phyloP scores from a whole-genome alignment of 768 basidiomycete genomes.

The Thelephora ganbajun region DNA sequence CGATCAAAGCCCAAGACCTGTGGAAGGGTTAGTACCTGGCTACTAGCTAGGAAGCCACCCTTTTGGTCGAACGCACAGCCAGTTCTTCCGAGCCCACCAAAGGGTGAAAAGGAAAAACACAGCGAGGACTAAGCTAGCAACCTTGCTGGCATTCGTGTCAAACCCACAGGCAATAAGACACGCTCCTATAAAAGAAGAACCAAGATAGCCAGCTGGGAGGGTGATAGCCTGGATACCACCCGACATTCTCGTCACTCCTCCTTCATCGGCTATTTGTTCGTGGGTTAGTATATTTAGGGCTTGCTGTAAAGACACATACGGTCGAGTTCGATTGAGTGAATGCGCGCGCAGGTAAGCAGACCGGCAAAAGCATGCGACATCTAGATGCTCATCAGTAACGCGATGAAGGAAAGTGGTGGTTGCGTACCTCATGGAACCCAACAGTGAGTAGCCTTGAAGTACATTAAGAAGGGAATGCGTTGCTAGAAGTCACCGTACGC shows the following conservation, averaged over 20 bases:
- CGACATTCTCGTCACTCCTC: slow-evolving; percentile 76
- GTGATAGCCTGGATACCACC: slow-evolving; percentile 76
- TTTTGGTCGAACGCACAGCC: slow-evolving; percentile 36
- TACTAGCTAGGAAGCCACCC: not conserved
- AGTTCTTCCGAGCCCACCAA: slow-evolving; percentile 74
- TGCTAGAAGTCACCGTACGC: slow-evolving; percentile 9
- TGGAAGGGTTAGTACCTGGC: not conserved
- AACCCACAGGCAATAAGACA: slow-evolving; percentile 80
- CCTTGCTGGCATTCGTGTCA: slow-evolving; percentile 77
- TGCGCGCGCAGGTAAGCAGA: slow-evolving; percentile 72
- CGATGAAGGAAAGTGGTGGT: no score
- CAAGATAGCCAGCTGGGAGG: slow-evolving; percentile 76
- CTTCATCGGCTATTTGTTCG: slow-evolving; percentile 56
- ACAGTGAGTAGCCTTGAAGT: slow-evolving; percentile 58
- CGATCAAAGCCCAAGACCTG: slow-evolving; percentile 68
- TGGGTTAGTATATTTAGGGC: not conserved
- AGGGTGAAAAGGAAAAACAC: slow-evolving; percentile 80
- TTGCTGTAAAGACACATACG: slow-evolving; percentile 35
- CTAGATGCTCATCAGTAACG: slow-evolving; percentile 19
- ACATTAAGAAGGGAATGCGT: not conserved
- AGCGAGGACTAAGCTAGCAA: slow-evolving; percentile 67
- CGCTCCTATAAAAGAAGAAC: slow-evolving; percentile 78
- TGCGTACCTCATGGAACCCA: slow-evolving; percentile 70
- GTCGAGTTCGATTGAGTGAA: slow-evolving; percentile 77
- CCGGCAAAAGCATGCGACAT: slow-evolving; percentile 82